Conservation (phyloP, 2,329 filamentous ascomycete genomes). For the Grosmannia huntii region DNA sequence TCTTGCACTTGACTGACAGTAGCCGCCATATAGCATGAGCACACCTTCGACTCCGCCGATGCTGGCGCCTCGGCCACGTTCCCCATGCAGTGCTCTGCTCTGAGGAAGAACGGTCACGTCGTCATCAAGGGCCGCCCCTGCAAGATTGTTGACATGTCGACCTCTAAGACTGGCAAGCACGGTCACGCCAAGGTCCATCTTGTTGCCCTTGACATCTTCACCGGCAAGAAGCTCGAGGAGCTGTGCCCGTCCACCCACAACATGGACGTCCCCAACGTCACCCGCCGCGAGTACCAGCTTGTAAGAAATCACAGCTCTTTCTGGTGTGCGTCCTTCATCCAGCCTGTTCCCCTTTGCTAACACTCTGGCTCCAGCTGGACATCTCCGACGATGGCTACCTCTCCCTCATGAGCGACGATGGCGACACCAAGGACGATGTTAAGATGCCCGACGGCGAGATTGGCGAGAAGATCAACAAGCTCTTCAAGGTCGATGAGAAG, state of each 20-base stretch:
- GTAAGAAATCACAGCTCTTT: constrained; percentile 44
- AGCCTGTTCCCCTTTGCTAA: neutral
- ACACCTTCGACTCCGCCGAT: constrained; percentile 81
- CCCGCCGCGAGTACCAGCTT: constrained; percentile 82
- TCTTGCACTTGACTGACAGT: neutral
- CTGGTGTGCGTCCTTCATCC: neutral
- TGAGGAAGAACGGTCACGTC: constrained; percentile 98
- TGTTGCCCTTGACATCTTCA: constrained; percentile 98
- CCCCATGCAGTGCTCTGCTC: constrained; percentile 98
- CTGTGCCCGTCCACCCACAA: constrained; percentile 94
- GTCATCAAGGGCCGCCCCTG: constrained; percentile 97
- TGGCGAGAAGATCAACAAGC: constrained; percentile 71
- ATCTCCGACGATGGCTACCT: constrained; percentile 91
- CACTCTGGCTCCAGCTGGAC: constrained; percentile 52
- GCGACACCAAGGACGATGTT: constrained; percentile 87
- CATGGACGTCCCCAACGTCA: constrained; percentile 96
- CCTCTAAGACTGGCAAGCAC: constrained; percentile 99
- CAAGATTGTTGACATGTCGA: constrained; percentile 99
- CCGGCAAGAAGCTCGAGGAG: constrained; percentile 98
- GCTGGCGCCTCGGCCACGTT: constrained; percentile 89
- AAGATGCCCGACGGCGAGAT: constrained; percentile 82
- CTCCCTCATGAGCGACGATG: constrained; percentile 79
- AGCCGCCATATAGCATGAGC: constrained; percentile 40
- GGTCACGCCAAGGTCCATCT: constrained; percentile 99
- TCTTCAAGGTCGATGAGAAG: constrained; percentile 73